A percentile compares a stretch with the other conserved stretches of the same genome.
These are phyloP conservation scores for Celoporthe dispersa DNA, from an alignment of 2,329 filamentous ascomycete species.

Conservation along the genomic window DNA sequence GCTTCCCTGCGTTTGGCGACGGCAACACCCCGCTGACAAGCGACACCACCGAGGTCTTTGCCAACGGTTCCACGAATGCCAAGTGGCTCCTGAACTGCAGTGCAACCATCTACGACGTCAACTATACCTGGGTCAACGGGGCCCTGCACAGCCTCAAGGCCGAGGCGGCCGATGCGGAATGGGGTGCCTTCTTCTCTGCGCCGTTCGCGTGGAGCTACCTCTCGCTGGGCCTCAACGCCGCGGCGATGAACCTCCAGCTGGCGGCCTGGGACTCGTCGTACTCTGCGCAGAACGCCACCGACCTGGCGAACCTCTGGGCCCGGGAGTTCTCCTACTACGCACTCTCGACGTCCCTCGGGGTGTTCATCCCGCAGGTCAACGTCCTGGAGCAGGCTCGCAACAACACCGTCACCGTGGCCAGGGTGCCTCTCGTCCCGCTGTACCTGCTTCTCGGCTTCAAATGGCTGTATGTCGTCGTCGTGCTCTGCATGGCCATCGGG, in stretches of 20 bases:
- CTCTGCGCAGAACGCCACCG: constrained; percentile 4
- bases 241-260: neutral
- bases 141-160: neutral
- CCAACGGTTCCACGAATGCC: constrained; percentile 1
- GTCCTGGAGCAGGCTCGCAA: constrained; percentile 6
- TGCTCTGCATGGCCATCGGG: constrained; percentile 4
- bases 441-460: constrained; percentile 5
- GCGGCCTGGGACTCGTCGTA: neutral
- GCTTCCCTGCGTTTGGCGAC: neutral
- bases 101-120: constrained; percentile 10
- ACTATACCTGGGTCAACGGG: constrained; percentile 9
- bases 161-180: neutral
- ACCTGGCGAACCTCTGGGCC: constrained; percentile 5
- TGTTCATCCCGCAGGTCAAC: neutral
- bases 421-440: neutral
- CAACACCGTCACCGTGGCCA: neutral
- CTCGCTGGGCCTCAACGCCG: neutral
- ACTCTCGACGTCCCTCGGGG: neutral
- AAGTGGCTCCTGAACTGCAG: constrained; percentile 11
- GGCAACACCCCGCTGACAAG: neutral
- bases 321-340: neutral
- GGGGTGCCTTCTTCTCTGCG: constrained; percentile 16
- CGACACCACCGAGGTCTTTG: neutral
- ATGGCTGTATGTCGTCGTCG: constrained; percentile 9
- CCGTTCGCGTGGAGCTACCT: constrained; percentile 9